Base-by-base conservation (phyloP, 768 basidiomycete species). In the Lentinula raphanica region DNA sequence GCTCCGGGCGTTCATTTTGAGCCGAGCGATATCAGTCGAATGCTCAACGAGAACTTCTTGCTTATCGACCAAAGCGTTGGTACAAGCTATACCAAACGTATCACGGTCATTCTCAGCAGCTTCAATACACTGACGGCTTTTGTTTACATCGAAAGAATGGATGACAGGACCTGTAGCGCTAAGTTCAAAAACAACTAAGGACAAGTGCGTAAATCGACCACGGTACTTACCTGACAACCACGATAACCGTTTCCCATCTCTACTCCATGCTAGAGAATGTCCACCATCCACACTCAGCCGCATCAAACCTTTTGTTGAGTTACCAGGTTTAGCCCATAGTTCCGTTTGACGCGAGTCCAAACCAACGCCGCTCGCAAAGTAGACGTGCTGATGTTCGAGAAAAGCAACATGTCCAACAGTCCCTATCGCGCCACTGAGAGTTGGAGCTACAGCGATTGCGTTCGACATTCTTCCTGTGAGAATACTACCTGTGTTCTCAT, bases 251-350 rank as follows among this genome's bases (percentile, higher is more conserved):
- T 74, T 80, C 9, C 88, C 87, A 66, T 89, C 84, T 17, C 78
- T 65, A 31, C 80, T 86, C 73, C 81, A 85, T 2, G 81, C 76
- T 32, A 90, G 65, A 65, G 85, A 84, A 63, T 90, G 88, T 0
- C 87, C 88, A 17, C 88, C 88, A 67, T 89, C 85, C 59, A 87
- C 64, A 63, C 87, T 89, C 59, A 90, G 58, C 32, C 88, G 77
- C 5, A 78, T 77, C 56, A 89, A 66, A 2, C 82, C 82, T 28
- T 74, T 74, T 1, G 87, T 85, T 2, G 87, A 80, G 64, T 86
- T 86, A 0, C 77, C 84, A 8, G 88, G 88, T 63, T 83, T 86
- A 51, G 86, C 84, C 86, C 86, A 90, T 21, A 90, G 69, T 1
- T 74, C 68, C 38, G 77, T 75, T 5, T 68, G 71, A 15, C 76